These are phyloP conservation scores for Xylaria telfairii DNA, from an alignment of 495 filamentous ascomycete genomes.

Conservation along the genomic window DNA sequence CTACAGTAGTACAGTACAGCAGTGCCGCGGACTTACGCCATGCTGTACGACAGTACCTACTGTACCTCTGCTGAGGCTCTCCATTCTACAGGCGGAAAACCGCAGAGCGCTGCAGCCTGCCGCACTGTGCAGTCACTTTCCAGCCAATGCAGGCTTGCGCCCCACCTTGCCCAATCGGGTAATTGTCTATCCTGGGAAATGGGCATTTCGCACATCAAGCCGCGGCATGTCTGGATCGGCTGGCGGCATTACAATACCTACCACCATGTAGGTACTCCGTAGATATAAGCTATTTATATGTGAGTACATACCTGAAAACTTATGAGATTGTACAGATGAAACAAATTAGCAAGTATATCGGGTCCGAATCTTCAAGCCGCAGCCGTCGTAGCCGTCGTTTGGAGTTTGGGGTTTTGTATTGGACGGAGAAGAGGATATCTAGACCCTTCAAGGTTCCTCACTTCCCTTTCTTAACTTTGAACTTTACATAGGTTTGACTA, in stretches of 20 bases:
- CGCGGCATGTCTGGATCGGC: constrained; percentile 4
- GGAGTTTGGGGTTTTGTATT: background rate
- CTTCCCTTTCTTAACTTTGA: background rate
- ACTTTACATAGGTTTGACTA: background rate
- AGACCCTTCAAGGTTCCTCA: background rate
- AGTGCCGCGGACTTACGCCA: background rate
- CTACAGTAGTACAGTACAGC: background rate
- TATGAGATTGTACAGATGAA: background rate
- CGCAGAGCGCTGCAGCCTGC: background rate
- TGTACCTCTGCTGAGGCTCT: background rate
- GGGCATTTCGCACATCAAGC: background rate
- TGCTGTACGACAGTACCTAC: background rate
- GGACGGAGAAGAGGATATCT: background rate
- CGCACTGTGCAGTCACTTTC: background rate
- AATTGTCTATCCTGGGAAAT: background rate
- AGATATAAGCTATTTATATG: background rate
- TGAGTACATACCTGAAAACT: background rate
- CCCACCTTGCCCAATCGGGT: background rate
- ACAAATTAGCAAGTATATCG: background rate
- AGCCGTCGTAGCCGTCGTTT: no score
- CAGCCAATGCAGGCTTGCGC: background rate
- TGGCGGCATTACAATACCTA: constrained; percentile 13
- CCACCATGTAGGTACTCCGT: no score
- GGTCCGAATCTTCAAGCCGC: background rate
- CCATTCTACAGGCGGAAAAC: background rate